A percentile compares a stretch with the other conserved stretches of the same genome.
Conservation (phyloP, 148 eudicot genomes). For the Vaccinium vitisidaea region DNA sequence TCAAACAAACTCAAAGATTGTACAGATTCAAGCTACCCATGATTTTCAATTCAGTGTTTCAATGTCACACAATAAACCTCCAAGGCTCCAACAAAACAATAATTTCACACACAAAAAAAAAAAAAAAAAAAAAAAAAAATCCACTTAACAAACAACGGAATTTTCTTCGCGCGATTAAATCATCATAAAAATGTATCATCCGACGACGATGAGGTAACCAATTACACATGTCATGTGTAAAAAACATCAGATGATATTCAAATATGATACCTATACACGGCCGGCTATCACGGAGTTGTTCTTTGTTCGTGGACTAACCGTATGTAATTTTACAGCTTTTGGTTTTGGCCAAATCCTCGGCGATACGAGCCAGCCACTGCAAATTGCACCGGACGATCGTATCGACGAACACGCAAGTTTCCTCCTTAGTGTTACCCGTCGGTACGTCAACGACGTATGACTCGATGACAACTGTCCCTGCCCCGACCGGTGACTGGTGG, state of each 20-base stretch:
- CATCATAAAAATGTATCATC: neutral
- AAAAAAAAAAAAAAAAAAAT: neutral
- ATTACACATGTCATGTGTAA: neutral
- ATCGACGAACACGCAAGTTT: constrained; percentile 68
- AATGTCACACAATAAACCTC: neutral
- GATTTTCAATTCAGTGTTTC: neutral
- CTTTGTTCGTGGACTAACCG: too few species aligned
- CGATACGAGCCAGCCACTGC: constrained; percentile 58
- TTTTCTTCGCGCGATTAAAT: neutral
- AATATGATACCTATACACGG: neutral
- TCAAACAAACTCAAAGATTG: neutral
- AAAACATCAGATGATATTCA: neutral
- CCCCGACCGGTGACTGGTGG: constrained; percentile 33
- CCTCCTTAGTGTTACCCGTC: constrained; percentile 69
- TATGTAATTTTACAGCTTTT: too few species aligned
- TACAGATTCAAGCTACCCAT: neutral
- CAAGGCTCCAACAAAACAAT: neutral
- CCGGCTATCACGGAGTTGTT: too few species aligned
- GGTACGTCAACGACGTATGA: constrained; percentile 87
- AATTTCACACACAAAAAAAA: neutral
- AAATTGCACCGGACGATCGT: constrained; percentile 74
- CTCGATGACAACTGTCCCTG: constrained; percentile 71
- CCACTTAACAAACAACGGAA: neutral
- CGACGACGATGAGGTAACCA: neutral
- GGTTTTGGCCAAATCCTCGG: constrained; percentile 40